Conservation (phyloP, 768 basidiomycete genomes). For the Auricularia auricula-judae region DNA sequence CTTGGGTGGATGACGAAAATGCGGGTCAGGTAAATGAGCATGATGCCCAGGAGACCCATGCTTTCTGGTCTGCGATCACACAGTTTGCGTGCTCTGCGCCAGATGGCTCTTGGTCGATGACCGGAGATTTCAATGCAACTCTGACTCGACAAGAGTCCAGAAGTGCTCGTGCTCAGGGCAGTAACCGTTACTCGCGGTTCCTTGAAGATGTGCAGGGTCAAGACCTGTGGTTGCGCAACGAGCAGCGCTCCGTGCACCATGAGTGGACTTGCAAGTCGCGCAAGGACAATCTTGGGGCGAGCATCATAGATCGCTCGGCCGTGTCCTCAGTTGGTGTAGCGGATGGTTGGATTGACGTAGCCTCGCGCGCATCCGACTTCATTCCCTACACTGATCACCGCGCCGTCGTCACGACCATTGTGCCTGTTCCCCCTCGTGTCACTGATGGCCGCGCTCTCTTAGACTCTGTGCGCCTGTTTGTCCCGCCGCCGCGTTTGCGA, state of each 20-base stretch:
- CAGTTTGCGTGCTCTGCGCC: not conserved
- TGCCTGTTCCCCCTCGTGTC: not conserved
- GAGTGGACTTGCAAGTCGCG: not conserved
- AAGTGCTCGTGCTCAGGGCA: not conserved
- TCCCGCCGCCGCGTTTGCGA: not conserved
- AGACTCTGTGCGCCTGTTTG: not conserved
- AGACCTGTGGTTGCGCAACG: not conserved
- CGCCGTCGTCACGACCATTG: not conserved
- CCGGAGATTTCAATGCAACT: not conserved
- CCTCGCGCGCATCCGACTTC: not conserved
- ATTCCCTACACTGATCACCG: not conserved
- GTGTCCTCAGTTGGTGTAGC: not conserved
- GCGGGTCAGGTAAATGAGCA: too few species aligned
- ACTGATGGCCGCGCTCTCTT: not conserved
- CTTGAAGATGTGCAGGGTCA: not conserved
- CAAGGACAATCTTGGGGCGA: not conserved
- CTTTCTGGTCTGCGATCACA: not conserved
- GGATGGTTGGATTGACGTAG: not conserved
- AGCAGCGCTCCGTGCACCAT: not conserved
- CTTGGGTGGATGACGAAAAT: not conserved
- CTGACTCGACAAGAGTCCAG: not conserved
- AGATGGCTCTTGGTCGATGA: not conserved
- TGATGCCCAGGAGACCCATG: not conserved
- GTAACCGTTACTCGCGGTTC: not conserved
- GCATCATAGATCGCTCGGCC: not conserved